These are phyloP conservation scores for Saccharomyces jurei DNA, from an alignment of 805 yeast species.

Conservation along the genomic window DNA sequence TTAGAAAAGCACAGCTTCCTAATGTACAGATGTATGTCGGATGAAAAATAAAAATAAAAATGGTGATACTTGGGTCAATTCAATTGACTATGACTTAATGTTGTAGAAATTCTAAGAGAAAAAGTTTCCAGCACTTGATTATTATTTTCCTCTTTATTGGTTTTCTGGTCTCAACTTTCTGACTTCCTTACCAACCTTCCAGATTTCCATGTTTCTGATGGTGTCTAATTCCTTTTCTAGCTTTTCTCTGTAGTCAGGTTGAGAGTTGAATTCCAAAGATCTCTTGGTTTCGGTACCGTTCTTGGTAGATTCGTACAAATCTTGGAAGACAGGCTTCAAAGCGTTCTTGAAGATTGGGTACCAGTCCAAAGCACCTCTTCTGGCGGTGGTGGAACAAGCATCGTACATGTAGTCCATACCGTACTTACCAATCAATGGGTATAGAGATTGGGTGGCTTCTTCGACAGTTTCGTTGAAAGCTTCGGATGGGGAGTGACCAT, in stretches of 20 bases:
- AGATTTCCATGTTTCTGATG: constrained; percentile 97
- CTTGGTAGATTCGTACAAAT: constrained; percentile 88
- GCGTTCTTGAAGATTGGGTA: constrained; percentile 98
- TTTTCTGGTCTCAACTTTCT: constrained; percentile 99
- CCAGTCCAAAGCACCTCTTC: constrained; percentile 99
- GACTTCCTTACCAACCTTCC: constrained; percentile 99
- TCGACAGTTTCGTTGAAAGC: constrained; percentile 99
- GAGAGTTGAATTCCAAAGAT: constrained; percentile 97
- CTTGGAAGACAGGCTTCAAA: constrained; percentile 95
- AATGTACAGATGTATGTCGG: constrained; percentile 1
- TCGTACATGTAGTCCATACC: constrained; percentile 99
- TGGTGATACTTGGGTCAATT: constrained; percentile 17
- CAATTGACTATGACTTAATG: constrained; percentile 19
- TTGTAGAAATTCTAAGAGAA: constrained; percentile 8
- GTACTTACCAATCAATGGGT: constrained; percentile 97
- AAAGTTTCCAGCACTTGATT: constrained; percentile 4
- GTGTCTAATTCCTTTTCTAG: constrained; percentile 86
- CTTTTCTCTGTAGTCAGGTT: constrained; percentile 93
- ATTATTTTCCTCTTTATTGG: constrained; percentile 44
- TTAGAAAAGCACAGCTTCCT: not conserved
- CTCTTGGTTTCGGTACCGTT: constrained; percentile 97
- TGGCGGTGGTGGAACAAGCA: constrained; percentile 99
- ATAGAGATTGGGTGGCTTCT: constrained; percentile 98
- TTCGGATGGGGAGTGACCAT: constrained; percentile 99
- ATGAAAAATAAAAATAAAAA: not conserved